Evolutionary conservation across 2,329 filamentous ascomycete genomes (phyloP), one percentile per base, ranked within the genome.

Genomic region (Calonectria crousiana): DNA sequence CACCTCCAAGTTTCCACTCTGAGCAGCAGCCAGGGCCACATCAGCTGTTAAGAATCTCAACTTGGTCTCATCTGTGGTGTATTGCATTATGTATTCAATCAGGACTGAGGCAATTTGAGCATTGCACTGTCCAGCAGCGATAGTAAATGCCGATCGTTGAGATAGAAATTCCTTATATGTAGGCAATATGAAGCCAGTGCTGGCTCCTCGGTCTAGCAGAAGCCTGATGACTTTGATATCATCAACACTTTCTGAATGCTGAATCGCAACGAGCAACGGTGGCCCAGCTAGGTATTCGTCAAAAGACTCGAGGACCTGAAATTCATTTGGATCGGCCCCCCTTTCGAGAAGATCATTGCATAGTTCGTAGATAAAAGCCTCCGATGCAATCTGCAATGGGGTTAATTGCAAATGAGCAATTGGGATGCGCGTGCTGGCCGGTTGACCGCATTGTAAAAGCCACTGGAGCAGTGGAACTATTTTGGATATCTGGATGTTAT

Each of bases 351-450:
- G 20, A 47, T 20, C 3, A 13, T 13, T 13, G n/a, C 20, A 47
- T 13, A 47, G 44, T 10, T 47, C 44, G 11, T 23, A 23, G 2
- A 4, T 23, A 23, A 9, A n/a, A 13, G 20, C n/a, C 3, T 2
- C 1, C 10, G 11, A 47, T 47, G 44, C 44, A 47, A 47, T n/a
- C 9, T 23, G n/a, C 11, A 47, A 8, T 47, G 44, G 20, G 8
- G 41, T 47, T 6, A 6, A 6, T n/a, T n/a, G 1, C 3, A 3
- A 1, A 4, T 3, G 1, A 1, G 3, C 20, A 10, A n/a, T 23
- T 13, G 3, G 18, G 41, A 47, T 47, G 41, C 1, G 2, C 11
- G 11, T 47, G 4, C 18, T 23, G 9, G 44, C 20, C 5, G n/a
- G 14, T 13, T 47, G 44, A 13, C 44, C 44, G 44, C 44, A 47